Conservation (phyloP, 768 basidiomycete genomes). For the Pulveroboletus ravenelii region DNA sequence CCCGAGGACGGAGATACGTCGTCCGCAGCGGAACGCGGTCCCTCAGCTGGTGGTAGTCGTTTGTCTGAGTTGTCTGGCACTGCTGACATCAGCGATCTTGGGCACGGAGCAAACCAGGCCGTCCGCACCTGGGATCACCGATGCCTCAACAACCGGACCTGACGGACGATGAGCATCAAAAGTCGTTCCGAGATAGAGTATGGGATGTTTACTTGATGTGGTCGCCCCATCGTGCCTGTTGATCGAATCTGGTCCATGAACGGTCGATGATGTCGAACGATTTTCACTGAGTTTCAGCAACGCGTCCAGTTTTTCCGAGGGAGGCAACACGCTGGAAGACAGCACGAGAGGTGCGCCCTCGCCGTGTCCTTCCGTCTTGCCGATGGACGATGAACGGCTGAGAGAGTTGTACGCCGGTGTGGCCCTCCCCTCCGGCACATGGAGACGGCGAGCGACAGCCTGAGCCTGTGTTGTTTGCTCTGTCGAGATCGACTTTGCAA, state of each 20-base stretch:
- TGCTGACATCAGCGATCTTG: conserved; percentile 9
- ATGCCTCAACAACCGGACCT: conserved; percentile 24
- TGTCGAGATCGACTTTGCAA: conserved; percentile 40
- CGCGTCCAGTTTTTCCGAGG: conserved; percentile 23
- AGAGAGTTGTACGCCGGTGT: conserved; percentile 33
- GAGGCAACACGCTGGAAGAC: conserved; percentile 14
- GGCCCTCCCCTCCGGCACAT: conserved; percentile 44
- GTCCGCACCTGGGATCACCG: conserved; percentile 16
- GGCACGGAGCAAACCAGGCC: not conserved
- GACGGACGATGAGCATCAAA: conserved; percentile 7
- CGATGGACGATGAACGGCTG: conserved; percentile 37
- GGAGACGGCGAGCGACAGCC: conserved; percentile 42
- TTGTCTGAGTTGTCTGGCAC: conserved; percentile 11
- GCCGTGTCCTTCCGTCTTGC: conserved; percentile 18
- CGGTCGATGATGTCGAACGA: conserved; percentile 14
- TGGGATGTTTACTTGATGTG: conserved; percentile 20
- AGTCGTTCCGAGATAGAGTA: not conserved
- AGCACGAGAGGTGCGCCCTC: conserved; percentile 16
- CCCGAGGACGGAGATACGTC: conserved; percentile 5
- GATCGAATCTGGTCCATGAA: not conserved
- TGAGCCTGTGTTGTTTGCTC: conserved; percentile 48
- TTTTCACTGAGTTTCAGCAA: conserved; percentile 22
- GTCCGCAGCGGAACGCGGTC: not conserved
- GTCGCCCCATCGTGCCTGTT: conserved; percentile 23
- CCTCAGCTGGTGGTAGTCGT: not conserved